phyloP scores from a whole-genome alignment of 2,329 filamentous ascomycete species.

The Ploettnerulaceae sp. region DNA sequence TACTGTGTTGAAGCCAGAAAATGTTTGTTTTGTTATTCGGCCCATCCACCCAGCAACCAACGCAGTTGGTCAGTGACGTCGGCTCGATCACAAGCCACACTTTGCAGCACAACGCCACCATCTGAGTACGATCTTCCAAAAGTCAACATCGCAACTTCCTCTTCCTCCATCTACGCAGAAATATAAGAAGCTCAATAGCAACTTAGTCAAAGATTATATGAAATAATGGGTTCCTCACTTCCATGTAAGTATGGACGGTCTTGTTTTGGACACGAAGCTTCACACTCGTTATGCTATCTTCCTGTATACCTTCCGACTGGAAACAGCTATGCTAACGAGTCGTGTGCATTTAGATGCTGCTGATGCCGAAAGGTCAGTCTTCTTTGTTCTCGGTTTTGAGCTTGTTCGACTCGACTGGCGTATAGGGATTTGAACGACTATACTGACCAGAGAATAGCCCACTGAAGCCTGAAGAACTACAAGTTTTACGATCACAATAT shows the following conservation, averaged over 20 bases:
- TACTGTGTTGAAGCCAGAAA: not conserved
- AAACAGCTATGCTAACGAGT: conserved; percentile 31
- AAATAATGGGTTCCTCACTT: conserved; percentile 31
- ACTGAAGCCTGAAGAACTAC: conserved; percentile 84
- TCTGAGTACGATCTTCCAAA: not conserved
- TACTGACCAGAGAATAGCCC: conserved; percentile 51
- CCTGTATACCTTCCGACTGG: conserved; percentile 24
- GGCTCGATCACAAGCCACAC: conserved; percentile 15
- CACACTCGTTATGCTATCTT: conserved; percentile 26
- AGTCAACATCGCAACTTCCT: conserved; percentile 10
- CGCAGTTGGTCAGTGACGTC: conserved; percentile 9
- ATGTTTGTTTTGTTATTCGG: not conserved
- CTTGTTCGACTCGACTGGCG: not conserved
- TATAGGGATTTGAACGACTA: not conserved
- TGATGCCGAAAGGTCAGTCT: conserved; percentile 82
- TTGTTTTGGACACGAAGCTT: conserved; percentile 26
- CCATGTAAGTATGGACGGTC: conserved; percentile 35
- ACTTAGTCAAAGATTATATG: not conserved
- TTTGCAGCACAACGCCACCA: conserved; percentile 14
- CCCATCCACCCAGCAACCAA: conserved; percentile 6
- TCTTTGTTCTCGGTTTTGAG: not conserved
- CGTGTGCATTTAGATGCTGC: conserved; percentile 68
- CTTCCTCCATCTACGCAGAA: not conserved
- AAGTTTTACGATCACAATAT: conserved; percentile 88
- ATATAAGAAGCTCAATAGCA: not conserved